Evolutionary conservation across 257 asterid species (phyloP).

Genomic region (Nicotiana otophora): DNA sequence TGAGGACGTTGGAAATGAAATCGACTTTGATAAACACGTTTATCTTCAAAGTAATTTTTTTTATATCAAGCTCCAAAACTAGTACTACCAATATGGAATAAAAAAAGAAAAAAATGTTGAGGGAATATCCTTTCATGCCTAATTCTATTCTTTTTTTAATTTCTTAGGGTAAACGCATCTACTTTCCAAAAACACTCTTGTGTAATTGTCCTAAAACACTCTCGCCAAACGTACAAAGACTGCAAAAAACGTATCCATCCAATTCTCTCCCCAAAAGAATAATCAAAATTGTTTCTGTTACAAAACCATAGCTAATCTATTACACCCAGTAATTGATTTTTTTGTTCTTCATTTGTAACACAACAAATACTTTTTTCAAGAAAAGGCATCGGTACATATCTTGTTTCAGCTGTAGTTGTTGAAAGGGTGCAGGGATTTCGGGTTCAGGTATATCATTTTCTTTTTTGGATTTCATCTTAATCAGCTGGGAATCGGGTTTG

Average conservation of each 20-base stretch:
- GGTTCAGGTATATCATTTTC: background rate
- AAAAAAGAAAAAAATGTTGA: too few relatives aligned
- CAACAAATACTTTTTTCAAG: background rate
- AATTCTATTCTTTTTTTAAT: background rate
- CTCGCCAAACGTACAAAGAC: too few relatives aligned
- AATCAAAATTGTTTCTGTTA: background rate
- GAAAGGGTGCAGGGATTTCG: constrained; percentile 5
- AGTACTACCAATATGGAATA: too few relatives aligned
- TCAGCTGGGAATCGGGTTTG: background rate
- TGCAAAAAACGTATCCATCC: too few relatives aligned
- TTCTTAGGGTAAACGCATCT: background rate
- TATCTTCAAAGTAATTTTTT: too few relatives aligned
- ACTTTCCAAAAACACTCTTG: background rate
- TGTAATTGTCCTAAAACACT: background rate
- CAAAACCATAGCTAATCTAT: background rate
- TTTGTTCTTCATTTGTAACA: background rate
- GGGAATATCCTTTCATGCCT: background rate
- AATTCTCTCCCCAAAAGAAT: background rate
- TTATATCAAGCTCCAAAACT: too few relatives aligned
- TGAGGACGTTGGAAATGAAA: too few relatives aligned
- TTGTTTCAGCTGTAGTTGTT: background rate
- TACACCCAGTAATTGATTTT: background rate
- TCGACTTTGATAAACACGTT: too few relatives aligned
- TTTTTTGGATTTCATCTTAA: background rate
- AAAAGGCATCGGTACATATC: background rate